These are phyloP conservation scores for Candida incommunis DNA, from an alignment of 805 yeast species.

Conservation along the genomic window DNA sequence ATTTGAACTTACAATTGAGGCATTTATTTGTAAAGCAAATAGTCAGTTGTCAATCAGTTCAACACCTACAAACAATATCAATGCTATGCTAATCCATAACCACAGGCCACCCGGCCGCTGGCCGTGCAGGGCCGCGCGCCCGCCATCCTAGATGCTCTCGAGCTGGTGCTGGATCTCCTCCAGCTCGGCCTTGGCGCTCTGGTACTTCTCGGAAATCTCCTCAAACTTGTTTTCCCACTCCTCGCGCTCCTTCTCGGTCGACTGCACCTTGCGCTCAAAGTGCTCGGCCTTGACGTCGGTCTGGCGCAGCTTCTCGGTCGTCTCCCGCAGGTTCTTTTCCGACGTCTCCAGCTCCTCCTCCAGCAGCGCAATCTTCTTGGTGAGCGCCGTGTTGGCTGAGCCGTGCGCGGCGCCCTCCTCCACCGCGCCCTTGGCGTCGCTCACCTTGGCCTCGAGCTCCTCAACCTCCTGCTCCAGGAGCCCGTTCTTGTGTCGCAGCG, in stretches of 20 bases:
- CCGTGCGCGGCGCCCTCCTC: slow-evolving; percentile 84
- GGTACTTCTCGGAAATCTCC: slow-evolving; percentile 70
- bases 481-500: slow-evolving; percentile 84
- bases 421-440: slow-evolving; percentile 70
- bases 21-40: too few relatives aligned
- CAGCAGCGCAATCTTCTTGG: slow-evolving; percentile 76
- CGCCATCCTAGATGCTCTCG: slow-evolving; percentile 38
- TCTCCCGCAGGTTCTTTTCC: slow-evolving; percentile 81
- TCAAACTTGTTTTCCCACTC: slow-evolving; percentile 83
- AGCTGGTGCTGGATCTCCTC: slow-evolving; percentile 95
- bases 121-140: too few relatives aligned
- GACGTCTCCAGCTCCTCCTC: slow-evolving; percentile 87
- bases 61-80: slow-evolving; percentile 1
- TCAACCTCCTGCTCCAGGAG: slow-evolving; percentile 69
- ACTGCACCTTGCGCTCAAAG: slow-evolving; percentile 83
- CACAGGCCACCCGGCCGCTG: background rate
- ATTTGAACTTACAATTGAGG: too few relatives aligned
- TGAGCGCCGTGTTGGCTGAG: slow-evolving; percentile 77
- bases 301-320: slow-evolving; percentile 87
- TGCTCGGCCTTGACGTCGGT: slow-evolving; percentile 94
- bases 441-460: slow-evolving; percentile 57
- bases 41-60: too few relatives aligned
- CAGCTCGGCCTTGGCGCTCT: slow-evolving; percentile 78
- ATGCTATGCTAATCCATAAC: slow-evolving; percentile 1
- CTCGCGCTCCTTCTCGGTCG: slow-evolving; percentile 85